Evolutionary conservation across 2,329 filamentous ascomycete genomes (phyloP), one percentile per base, ranked within the genome.

Genomic region (Scopulariopsis brevicaulis): DNA sequence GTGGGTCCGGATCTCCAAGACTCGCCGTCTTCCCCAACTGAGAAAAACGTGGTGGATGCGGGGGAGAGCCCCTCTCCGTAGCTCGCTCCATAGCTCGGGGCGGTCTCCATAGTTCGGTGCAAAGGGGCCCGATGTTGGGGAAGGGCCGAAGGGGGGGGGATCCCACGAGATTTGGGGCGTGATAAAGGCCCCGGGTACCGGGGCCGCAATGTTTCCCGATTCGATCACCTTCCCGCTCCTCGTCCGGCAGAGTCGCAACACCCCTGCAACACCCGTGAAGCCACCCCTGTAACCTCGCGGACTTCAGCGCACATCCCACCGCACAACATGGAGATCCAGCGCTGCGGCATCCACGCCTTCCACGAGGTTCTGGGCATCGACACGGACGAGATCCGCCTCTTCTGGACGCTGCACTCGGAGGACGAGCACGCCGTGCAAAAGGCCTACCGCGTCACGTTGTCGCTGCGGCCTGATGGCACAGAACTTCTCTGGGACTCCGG

Each of bases 361-460:
- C 65, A 69, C 48, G 71, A 74, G 62, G 64, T 66, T 2, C 60
- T 73, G 8, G 71, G 72, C 4, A 71, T 74, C 57, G 71, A 74
- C 57, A 64, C 67, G 4, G 69, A 73, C 52, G 64, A 69, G 51
- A 63, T 73, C 14, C 67, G 68, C 34, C 65, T 73, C 57, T 70
- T 64, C 57, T 73, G 70, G 70, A 63, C 63, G 6, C 61, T 73
- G 1, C 56, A 67, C 10, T 65, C 66, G 11, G 60, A 65, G 2
- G 59, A 65, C 24, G 67, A 70, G 57, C 61, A 69, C 61, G 63
- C 64, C 3, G 20, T 37, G 0, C 70, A 73, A 56, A 65, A 58
- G 11, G 66, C 70, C 25, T 71, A 71, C 56, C 67, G 63, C 0
- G 57, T 69, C 4, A 48, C 57, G 0, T 54, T 61, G n/a, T 52